phyloP scores from a whole-genome alignment of 2,329 filamentous ascomycete species.

The Nemania sp. region DNA sequence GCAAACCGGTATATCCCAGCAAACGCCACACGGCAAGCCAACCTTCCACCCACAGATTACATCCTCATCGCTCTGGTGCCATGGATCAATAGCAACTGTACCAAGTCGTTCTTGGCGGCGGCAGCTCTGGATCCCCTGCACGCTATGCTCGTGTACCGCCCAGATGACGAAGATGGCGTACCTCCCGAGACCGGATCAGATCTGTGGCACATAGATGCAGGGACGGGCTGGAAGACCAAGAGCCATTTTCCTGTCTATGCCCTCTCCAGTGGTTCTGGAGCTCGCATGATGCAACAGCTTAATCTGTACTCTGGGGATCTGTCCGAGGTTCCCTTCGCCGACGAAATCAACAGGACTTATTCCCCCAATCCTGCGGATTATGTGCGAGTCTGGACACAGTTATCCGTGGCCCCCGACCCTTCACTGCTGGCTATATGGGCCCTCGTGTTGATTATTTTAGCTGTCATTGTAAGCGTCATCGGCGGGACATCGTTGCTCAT shows the following conservation, averaged over 20 bases:
- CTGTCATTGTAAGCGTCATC: constrained; percentile 71
- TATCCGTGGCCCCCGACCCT: constrained; percentile 52
- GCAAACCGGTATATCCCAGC: constrained; percentile 69
- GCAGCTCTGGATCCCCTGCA: constrained; percentile 63
- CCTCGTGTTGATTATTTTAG: constrained; percentile 73
- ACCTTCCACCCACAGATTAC: constrained; percentile 72
- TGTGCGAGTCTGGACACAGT: constrained; percentile 62
- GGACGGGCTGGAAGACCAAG: constrained; percentile 70
- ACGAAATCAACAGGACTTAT: constrained; percentile 60
- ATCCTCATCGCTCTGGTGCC: constrained; percentile 82
- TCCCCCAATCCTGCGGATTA: constrained; percentile 61
- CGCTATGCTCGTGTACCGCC: constrained; percentile 67
- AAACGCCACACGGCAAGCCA: constrained; percentile 73
- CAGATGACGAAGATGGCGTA: constrained; percentile 57
- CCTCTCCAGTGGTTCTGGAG: constrained; percentile 69
- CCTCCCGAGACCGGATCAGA: constrained; percentile 69
- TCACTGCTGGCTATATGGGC: constrained; percentile 78
- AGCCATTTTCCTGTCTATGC: constrained; percentile 84
- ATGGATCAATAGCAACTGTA: constrained; percentile 79
- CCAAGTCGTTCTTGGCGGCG: constrained; percentile 69
- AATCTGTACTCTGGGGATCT: constrained; percentile 79
- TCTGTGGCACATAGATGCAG: constrained; percentile 73
- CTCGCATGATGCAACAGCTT: constrained; percentile 71
- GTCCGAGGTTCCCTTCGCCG: constrained; percentile 61
- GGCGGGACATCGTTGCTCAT: constrained; percentile 69